A percentile compares a stretch with the other conserved stretches of the same genome.
Conservation (phyloP, 1,139 yeast species). For the Chernovozyma aurita region DNA sequence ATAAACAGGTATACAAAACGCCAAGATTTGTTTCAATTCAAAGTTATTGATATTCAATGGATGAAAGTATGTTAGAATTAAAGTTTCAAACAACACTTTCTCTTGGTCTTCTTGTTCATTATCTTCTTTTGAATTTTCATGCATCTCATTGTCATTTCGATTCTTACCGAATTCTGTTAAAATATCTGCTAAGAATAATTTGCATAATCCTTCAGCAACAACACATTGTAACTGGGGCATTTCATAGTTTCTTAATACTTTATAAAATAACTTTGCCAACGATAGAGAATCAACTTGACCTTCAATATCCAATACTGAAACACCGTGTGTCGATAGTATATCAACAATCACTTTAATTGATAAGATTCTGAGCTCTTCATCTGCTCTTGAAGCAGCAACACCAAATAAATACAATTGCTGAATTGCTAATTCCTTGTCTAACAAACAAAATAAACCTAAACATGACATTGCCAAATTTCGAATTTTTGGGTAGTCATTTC, state of each 20-base stretch:
- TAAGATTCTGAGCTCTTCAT: constrained; percentile 54
- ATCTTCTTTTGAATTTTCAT: constrained; percentile 13
- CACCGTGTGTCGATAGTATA: constrained; percentile 73
- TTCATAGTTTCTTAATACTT: constrained; percentile 54
- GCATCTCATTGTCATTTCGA: constrained; percentile 9
- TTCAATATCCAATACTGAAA: constrained; percentile 57
- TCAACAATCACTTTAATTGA: constrained; percentile 75
- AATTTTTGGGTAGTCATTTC: constrained; percentile 50
- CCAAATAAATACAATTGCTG: constrained; percentile 60
- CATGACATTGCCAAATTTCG: constrained; percentile 71
- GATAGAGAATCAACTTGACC: constrained; percentile 57
- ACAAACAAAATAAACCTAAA: constrained; percentile 72
- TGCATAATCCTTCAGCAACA: constrained; percentile 86
- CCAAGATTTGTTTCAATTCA: constrained; percentile 71
- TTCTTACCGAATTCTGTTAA: constrained; percentile 55
- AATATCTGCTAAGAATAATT: constrained; percentile 74
- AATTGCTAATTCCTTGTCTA: constrained; percentile 62
- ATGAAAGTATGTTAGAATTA: constrained; percentile 71
- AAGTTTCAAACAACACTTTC: constrained; percentile 56
- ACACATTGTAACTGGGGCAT: constrained; percentile 69
- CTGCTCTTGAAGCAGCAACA: constrained; percentile 54
- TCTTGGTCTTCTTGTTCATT: constrained; percentile 25
- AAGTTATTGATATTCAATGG: constrained; percentile 61
- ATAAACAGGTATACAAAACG: constrained; percentile 88
- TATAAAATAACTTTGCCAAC: constrained; percentile 62